Evolutionary conservation across 2,329 filamentous ascomycete species (phyloP).

Genomic region (Arthrocladium fulminans): DNA sequence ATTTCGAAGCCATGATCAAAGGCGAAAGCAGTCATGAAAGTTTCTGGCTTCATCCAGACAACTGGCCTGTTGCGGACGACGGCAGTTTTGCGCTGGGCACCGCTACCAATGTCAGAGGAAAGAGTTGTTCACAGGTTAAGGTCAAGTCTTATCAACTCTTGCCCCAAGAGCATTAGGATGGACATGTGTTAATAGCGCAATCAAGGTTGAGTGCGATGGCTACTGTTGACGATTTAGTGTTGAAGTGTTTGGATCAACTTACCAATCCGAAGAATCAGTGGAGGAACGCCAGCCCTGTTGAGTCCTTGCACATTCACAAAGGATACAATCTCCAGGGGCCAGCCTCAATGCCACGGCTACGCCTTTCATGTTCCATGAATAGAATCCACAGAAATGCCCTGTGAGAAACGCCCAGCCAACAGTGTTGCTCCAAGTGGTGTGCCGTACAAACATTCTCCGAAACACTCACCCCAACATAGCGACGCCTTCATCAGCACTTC

Average conservation of each 20-base stretch:
- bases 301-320: not conserved
- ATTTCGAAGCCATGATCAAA: conserved; percentile 23
- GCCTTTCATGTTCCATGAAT: not conserved
- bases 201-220: too few relatives aligned
- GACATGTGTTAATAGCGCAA: too few relatives aligned
- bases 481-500: conserved; percentile 23
- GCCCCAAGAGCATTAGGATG: too few relatives aligned
- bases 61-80: conserved; percentile 25
- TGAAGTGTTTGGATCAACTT: too few relatives aligned
- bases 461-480: conserved; percentile 6
- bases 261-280: too few relatives aligned
- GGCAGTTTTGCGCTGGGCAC: conserved; percentile 17
- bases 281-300: not conserved
- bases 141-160: not conserved
- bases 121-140: not conserved
- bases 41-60: conserved; percentile 25
- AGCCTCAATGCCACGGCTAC: not conserved
- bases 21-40: conserved; percentile 24
- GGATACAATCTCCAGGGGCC: not conserved
- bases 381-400: not conserved
- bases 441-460: not conserved
- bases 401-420: not conserved
- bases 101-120: not conserved
- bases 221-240: too few relatives aligned
- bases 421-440: not conserved